Base-by-base conservation (phyloP, 2,329 filamentous ascomycete species). In the Akanthomyces muscarius region DNA sequence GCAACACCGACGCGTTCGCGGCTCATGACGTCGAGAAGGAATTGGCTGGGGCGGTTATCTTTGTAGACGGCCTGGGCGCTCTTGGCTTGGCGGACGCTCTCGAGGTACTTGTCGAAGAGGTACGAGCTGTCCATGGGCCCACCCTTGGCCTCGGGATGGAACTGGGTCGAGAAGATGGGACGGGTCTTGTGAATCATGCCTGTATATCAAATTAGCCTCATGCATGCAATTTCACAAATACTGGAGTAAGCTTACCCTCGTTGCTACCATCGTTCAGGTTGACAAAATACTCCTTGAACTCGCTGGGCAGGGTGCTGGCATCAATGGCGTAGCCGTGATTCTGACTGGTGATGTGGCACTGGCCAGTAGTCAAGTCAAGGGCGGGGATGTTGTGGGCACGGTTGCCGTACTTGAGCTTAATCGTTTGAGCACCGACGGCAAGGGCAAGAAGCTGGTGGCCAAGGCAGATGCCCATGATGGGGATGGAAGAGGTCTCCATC, bases 401-500 rank as follows among this genome's bases (percentile, higher is more conserved):
- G 85, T 99, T 99, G 73, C 95, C 95, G 77, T 97, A 99, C 86
- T 98, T 98, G 78, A 99, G 87, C 86, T 98, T 98, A 80, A 96
- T 89, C 66, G 95, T 98, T 71, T 87, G 85, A 61, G 91, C 95
- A 67, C 95, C 95, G 64, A 90, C 85, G 55, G 95, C 92, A 69
- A 97, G 86, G 67, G 93, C 94, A 64, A 99, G 84, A 60, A 99
- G 88, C 83, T 99, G 95, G 79, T 99, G 95, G 68, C 95, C 95
- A 68, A 99, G 86, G 76, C 95, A 99, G 74, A 99, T 98, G 71
- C 95, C 95, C 88, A 99, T 96, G 78, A 99, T 88, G 64, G 95
- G 95, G 41, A 97, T 85, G 70, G 92, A 88, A 54, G 92, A 97
- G 28, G 87, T 88, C 76, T 96, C 91, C 86, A 99, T 97, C 71